phyloP scores from a whole-genome alignment of 805 yeast species.

The Wickerhamiella sergipiensis region DNA sequence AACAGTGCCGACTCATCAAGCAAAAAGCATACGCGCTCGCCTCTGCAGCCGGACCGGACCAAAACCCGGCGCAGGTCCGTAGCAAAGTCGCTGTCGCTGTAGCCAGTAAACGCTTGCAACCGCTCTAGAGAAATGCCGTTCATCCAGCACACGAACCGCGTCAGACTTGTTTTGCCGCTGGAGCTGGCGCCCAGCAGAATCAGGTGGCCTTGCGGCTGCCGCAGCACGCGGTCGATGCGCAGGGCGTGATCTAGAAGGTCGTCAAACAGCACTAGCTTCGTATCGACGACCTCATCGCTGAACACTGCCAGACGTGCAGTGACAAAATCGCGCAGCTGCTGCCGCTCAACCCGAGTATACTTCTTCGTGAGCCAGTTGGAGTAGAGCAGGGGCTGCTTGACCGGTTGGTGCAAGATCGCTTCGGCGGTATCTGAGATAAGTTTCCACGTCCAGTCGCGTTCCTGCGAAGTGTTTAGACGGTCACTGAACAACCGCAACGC shows the following conservation, averaged over 20 bases:
- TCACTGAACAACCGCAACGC: constrained; percentile 68
- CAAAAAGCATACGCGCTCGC: constrained; percentile 54
- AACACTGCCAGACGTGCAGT: constrained; percentile 52
- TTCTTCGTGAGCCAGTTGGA: constrained; percentile 62
- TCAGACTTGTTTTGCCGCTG: constrained; percentile 65
- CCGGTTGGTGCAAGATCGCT: constrained; percentile 18
- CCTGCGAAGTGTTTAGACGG: constrained; percentile 38
- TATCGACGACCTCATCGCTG: constrained; percentile 63
- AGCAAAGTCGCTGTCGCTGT: constrained; percentile 53
- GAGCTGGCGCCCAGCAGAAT: constrained; percentile 73
- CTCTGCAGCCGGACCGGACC: constrained; percentile 35
- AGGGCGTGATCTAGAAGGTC: constrained; percentile 62
- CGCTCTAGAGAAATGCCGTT: constrained; percentile 56
- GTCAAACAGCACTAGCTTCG: constrained; percentile 47
- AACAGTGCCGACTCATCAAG: constrained; percentile 69
- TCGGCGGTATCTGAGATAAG: constrained; percentile 18
- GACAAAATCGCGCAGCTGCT: constrained; percentile 40
- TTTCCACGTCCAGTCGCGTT: constrained; percentile 36
- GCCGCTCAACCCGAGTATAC: constrained; percentile 41
- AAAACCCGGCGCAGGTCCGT: constrained; percentile 42
- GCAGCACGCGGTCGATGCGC: constrained; percentile 66
- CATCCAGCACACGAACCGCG: constrained; percentile 83
- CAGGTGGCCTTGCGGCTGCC: constrained; percentile 82
- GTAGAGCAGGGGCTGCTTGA: constrained; percentile 44
- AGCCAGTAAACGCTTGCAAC: constrained; percentile 42